Conservation (phyloP, 176 grass and related monocot genomes). For the Hordeum marinum region DNA sequence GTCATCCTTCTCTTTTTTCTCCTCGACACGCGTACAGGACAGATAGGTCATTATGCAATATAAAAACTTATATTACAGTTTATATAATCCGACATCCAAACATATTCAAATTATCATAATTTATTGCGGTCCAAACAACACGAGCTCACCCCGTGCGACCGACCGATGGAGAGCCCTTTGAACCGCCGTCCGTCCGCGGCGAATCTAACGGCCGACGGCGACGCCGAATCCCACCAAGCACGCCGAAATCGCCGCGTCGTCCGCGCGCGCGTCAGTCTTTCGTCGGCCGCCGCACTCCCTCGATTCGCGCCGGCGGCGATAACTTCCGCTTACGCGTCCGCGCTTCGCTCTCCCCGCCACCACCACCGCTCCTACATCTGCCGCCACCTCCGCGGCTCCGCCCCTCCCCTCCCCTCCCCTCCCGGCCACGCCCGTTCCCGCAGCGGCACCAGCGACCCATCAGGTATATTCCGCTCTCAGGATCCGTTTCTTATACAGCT, state of each 20-base stretch:
- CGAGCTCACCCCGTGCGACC: too few relatives aligned
- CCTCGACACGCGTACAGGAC: too few relatives aligned
- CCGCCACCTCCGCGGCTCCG: not conserved
- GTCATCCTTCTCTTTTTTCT: too few relatives aligned
- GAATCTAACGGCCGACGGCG: not conserved
- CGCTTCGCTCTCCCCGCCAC: not conserved
- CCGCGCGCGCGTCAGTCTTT: not conserved
- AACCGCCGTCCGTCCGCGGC: too few relatives aligned
- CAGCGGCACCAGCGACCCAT: not conserved
- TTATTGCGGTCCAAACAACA: too few relatives aligned
- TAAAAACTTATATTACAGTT: too few relatives aligned
- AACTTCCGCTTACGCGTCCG: not conserved
- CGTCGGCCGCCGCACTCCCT: not conserved
- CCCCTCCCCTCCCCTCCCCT: not conserved
- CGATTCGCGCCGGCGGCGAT: not conserved
- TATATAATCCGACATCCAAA: too few relatives aligned
- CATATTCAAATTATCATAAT: too few relatives aligned
- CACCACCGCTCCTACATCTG: not conserved
- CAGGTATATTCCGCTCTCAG: not conserved
- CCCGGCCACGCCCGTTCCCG: not conserved
- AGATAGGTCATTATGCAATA: too few relatives aligned
- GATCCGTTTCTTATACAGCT: not conserved
- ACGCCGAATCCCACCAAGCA: not conserved
- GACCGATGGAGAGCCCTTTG: too few relatives aligned
- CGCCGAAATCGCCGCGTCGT: not conserved